Percentiles rank a stretch among this genome's conserved stretches.
Conservation (phyloP, 2,329 filamentous ascomycete species). For the Alternaria sp. region DNA sequence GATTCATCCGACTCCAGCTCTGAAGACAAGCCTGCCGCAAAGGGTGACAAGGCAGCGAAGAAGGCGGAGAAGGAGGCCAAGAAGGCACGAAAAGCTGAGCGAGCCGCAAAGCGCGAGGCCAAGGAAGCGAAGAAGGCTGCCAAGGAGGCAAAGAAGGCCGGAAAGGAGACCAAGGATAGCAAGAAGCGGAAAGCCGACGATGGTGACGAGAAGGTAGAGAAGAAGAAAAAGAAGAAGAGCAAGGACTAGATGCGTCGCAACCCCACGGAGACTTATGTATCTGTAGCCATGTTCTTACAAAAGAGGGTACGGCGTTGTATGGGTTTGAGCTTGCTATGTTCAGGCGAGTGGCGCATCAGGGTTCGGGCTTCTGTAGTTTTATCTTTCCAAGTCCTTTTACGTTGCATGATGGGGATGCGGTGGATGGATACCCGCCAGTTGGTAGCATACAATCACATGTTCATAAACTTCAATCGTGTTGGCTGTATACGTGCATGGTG, state of each 20-base stretch:
- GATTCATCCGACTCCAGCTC: slow-evolving; percentile 47
- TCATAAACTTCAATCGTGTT: slow-evolving; percentile 10
- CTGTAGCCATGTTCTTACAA: slow-evolving; percentile 23
- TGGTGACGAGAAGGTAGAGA: slow-evolving; percentile 55
- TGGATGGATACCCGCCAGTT: slow-evolving; percentile 34
- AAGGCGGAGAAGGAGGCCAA: slow-evolving; percentile 55
- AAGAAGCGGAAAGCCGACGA: slow-evolving; percentile 54
- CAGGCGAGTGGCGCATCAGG: slow-evolving; percentile 27
- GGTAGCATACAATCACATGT: slow-evolving; percentile 26
- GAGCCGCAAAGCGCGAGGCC: slow-evolving; percentile 49
- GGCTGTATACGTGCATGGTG: background rate
- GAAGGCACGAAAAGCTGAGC: slow-evolving; percentile 52
- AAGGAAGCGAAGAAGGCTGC: slow-evolving; percentile 62
- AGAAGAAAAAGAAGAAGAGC: slow-evolving; percentile 71
- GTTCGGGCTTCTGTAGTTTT: slow-evolving; percentile 21
- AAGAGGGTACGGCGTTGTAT: slow-evolving; percentile 29
- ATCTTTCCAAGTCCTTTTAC: slow-evolving; percentile 16
- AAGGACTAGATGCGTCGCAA: slow-evolving; percentile 43
- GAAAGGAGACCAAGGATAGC: slow-evolving; percentile 61
- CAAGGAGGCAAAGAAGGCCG: slow-evolving; percentile 63
- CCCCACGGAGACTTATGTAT: slow-evolving; percentile 10
- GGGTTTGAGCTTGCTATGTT: slow-evolving; percentile 25
- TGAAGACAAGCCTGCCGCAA: slow-evolving; percentile 44
- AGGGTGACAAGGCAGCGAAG: slow-evolving; percentile 50
- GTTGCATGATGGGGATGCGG: slow-evolving; percentile 33